Evolutionary conservation across 2,329 filamentous ascomycete species (phyloP).

Genomic region (Stenocarpella maydis): DNA sequence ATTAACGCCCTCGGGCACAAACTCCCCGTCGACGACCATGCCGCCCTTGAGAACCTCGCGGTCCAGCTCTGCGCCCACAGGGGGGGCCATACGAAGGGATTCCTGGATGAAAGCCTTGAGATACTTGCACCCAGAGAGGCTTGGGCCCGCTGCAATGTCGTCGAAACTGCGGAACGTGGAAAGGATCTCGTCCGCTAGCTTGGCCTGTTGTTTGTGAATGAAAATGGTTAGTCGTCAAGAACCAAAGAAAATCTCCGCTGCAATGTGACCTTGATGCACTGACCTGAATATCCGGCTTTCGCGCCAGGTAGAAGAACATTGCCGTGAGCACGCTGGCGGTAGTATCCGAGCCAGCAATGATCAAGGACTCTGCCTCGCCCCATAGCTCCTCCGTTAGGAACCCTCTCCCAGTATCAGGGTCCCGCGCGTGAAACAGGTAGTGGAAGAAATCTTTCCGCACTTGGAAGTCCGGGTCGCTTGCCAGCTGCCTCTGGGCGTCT

Average conservation of each 20-base stretch:
- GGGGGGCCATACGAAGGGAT: constrained; percentile 42
- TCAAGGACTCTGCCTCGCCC: constrained; percentile 32
- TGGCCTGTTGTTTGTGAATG: neutral
- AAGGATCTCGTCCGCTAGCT: constrained; percentile 33
- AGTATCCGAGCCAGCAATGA: constrained; percentile 38
- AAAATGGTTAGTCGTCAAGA: neutral
- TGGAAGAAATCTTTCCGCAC: constrained; percentile 41
- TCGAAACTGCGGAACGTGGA: constrained; percentile 32
- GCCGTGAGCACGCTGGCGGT: constrained; percentile 25
- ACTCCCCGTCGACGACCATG: constrained; percentile 29
- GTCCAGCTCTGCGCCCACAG: constrained; percentile 36
- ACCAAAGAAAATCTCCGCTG: neutral
- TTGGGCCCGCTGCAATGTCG: constrained; percentile 33
- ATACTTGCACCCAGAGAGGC: constrained; percentile 34
- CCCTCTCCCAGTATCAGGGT: constrained; percentile 39
- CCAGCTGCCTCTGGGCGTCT: constrained; percentile 17
- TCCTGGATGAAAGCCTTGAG: constrained; percentile 43
- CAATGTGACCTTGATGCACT: neutral
- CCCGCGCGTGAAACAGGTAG: constrained; percentile 39
- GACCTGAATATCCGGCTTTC: constrained; percentile 22
- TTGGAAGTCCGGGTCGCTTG: constrained; percentile 23
- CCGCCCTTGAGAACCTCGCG: constrained; percentile 26
- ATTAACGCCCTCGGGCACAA: constrained; percentile 23
- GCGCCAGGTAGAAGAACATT: constrained; percentile 35
- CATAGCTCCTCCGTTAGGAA: constrained; percentile 27